phyloP scores from a whole-genome alignment of 768 basidiomycete species.

The Ephemerocybe angulata region DNA sequence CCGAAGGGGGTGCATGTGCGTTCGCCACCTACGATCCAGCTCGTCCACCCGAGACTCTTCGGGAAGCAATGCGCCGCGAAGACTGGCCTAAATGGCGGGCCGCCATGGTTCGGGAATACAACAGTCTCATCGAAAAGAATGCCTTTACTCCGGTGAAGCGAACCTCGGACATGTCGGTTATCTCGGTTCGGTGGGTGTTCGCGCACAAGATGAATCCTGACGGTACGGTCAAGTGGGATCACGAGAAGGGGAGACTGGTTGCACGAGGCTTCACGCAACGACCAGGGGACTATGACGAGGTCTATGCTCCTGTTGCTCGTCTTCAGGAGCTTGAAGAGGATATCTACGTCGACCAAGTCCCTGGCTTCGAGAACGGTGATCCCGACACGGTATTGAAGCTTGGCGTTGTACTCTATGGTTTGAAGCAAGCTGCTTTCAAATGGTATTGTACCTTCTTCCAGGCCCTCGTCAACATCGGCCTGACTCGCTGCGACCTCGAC shows the following conservation, averaged over 20 bases:
- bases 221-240: neutral
- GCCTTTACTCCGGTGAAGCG: neutral
- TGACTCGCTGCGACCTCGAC: constrained; percentile 1
- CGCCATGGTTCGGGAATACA: too few relatives aligned
- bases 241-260: too few relatives aligned
- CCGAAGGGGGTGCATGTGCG: neutral
- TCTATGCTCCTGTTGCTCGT: neutral
- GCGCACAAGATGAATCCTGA: neutral
- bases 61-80: neutral
- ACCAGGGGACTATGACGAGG: too few relatives aligned
- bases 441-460: neutral
- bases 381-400: neutral
- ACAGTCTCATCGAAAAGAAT: neutral
- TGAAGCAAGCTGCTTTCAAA: constrained; percentile 1
- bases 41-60: too few relatives aligned
- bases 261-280: too few relatives aligned
- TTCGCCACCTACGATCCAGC: neutral
- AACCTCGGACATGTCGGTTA: neutral
- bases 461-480: constrained; percentile 3
- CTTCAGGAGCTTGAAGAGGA: constrained; percentile 7
- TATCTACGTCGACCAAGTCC: constrained; percentile 8
- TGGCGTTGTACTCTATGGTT: neutral
- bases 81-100: neutral
- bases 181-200: neutral
- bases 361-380: neutral